Conservation (phyloP, 495 filamentous ascomycete genomes). For the Hyphodiscus hymeniophilus region DNA sequence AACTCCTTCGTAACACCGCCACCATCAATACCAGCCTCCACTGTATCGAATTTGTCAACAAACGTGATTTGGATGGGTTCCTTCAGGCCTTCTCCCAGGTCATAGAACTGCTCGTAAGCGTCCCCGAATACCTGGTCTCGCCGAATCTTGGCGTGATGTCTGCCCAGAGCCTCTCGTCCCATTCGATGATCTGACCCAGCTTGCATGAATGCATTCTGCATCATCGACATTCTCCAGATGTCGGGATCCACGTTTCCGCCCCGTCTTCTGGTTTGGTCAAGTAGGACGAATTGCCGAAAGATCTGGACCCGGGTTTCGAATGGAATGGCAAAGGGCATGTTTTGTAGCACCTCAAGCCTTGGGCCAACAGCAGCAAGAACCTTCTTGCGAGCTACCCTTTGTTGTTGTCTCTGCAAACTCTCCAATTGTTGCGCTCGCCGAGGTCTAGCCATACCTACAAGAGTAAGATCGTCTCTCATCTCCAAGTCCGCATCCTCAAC, state of each 20-base stretch:
- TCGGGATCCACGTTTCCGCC: constrained; percentile 73
- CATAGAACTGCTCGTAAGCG: constrained; percentile 78
- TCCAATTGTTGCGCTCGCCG: constrained; percentile 28
- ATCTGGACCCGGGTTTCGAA: constrained; percentile 89
- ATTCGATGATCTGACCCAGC: constrained; percentile 19
- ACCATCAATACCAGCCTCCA: constrained; percentile 92
- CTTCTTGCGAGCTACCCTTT: constrained; percentile 54
- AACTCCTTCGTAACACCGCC: constrained; percentile 99
- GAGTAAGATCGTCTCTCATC: background rate
- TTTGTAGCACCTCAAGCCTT: constrained; percentile 79
- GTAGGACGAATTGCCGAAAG: constrained; percentile 81
- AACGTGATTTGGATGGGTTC: constrained; percentile 98
- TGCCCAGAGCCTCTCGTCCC: constrained; percentile 45
- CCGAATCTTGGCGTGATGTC: constrained; percentile 74
- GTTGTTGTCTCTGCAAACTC: constrained; percentile 48
- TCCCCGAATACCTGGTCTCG: constrained; percentile 78
- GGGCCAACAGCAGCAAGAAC: constrained; percentile 71
- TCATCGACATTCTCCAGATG: constrained; percentile 61
- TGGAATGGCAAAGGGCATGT: constrained; percentile 96
- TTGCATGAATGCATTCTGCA: constrained; percentile 28
- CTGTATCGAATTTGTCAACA: constrained; percentile 78
- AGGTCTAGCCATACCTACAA: constrained; percentile 16
- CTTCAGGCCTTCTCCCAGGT: constrained; percentile 73
- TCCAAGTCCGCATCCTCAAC: constrained; percentile 35
- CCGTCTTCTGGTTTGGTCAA: constrained; percentile 72